A percentile compares a stretch with the other conserved stretches of the same genome.
These are phyloP conservation scores for Eimeria brunetti DNA, from an alignment of 169 alveolate genomes.

Conservation along the genomic window DNA sequence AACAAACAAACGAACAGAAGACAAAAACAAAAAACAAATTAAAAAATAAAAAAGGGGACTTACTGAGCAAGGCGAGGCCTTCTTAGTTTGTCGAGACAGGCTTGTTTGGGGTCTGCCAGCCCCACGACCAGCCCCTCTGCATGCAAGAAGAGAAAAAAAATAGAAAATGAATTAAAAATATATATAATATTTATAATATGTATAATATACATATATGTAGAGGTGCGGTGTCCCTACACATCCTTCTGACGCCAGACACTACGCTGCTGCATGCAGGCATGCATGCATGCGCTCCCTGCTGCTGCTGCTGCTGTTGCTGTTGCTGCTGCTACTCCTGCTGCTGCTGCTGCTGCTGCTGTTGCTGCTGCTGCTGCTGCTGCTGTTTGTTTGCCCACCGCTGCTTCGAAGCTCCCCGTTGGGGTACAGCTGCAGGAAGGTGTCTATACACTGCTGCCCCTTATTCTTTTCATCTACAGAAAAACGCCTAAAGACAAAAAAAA, in stretches of 20 bases:
- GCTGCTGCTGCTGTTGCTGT: background rate
- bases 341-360: background rate
- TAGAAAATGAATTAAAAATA: background rate
- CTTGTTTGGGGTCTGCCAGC: slow-evolving; percentile 20
- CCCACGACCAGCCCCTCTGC: slow-evolving; percentile 56
- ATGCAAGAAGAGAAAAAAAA: background rate
- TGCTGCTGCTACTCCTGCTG: slow-evolving; percentile 1
- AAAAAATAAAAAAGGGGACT: background rate
- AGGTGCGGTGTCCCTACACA: background rate
- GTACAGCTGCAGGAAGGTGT: slow-evolving; percentile 32
- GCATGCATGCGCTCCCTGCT: background rate
- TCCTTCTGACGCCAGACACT: background rate
- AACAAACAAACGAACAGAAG: background rate
- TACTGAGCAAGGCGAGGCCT: slow-evolving; percentile 17
- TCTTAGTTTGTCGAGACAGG: background rate
- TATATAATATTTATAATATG: no score
- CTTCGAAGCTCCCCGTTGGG: slow-evolving; percentile 41
- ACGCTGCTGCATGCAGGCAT: no score
- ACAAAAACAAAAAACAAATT: background rate
- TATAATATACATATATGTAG: no score
- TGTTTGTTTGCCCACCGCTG: slow-evolving; percentile 6
- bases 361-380: background rate
- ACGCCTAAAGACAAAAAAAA: background rate
- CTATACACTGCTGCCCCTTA: background rate
- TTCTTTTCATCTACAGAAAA: slow-evolving; percentile 52